phyloP scores from a whole-genome alignment of 441 rosid species.

The Adansonia gregorii region DNA sequence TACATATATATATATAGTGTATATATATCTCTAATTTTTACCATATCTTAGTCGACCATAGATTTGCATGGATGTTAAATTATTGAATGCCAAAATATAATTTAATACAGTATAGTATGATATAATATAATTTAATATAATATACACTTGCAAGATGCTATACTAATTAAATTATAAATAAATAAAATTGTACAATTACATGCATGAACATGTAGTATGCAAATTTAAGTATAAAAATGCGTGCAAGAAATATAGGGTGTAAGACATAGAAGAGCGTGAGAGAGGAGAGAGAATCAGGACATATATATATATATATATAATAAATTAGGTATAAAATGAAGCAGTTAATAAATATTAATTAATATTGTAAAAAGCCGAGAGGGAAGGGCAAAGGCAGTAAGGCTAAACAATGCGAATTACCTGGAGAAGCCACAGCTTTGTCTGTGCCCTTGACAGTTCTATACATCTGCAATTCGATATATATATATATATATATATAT shows the following conservation, averaged over 20 bases:
- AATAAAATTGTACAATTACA: background rate
- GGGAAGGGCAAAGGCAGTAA: background rate
- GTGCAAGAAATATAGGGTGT: background rate
- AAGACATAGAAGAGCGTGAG: constrained; percentile 5
- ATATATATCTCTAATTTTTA: background rate
- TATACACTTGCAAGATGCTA: background rate
- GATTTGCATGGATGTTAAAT: background rate
- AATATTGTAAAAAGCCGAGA: background rate
- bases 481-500: no score
- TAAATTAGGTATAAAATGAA: constrained; percentile 22
- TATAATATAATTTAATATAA: background rate
- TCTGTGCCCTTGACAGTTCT: constrained; percentile 52
- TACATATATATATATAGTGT: background rate
- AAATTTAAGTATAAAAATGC: background rate
- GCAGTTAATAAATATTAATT: constrained; percentile 1
- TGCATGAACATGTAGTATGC: background rate
- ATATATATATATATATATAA: background rate
- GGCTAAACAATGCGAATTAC: constrained; percentile 31
- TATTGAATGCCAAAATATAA: no score
- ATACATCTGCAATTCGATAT: constrained; percentile 44
- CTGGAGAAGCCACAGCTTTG: constrained; percentile 44
- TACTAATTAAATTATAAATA: background rate
- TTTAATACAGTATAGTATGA: no score
- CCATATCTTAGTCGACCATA: background rate
- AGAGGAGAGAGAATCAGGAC: background rate